These are phyloP conservation scores for Suillus paluster DNA, from an alignment of 768 basidiomycete genomes.

Conservation along the genomic window DNA sequence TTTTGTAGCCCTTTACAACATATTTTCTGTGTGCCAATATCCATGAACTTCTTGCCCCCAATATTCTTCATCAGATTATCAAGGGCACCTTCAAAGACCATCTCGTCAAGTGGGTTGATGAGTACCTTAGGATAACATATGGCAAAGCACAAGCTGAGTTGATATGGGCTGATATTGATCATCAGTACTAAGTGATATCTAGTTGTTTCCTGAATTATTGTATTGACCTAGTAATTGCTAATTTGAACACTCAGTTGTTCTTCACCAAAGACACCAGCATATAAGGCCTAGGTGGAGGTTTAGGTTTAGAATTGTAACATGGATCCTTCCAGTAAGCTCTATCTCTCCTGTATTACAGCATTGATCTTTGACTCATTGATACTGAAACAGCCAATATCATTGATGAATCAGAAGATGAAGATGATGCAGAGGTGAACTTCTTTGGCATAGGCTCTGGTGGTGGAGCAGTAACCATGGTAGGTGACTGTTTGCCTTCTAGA, in stretches of 20 bases:
- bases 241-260: too few relatives aligned
- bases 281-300: too few relatives aligned
- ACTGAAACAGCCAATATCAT: constrained; percentile 17
- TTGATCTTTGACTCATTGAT: too few relatives aligned
- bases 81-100: constrained; percentile 49
- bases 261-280: too few relatives aligned
- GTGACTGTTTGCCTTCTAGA: constrained; percentile 26
- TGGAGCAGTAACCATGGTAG: constrained; percentile 2
- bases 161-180: constrained; percentile 37
- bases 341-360: too few relatives aligned
- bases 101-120: constrained; percentile 39
- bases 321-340: too few relatives aligned
- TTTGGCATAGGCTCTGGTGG: constrained; percentile 19
- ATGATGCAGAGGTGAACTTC: constrained; percentile 18
- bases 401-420: constrained; percentile 36
- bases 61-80: constrained; percentile 40
- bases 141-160: constrained; percentile 21
- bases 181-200: constrained; percentile 12
- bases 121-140: constrained; percentile 32
- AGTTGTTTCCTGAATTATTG: background rate
- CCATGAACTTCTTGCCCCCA: constrained; percentile 9
- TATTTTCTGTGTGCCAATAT: constrained; percentile 12
- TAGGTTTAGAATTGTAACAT: too few relatives aligned
- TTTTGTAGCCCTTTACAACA: constrained; percentile 10
- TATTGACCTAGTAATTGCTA: background rate